A percentile compares a stretch with the other conserved stretches of the same genome.
phyloP scores from a whole-genome alignment of 129 eudicot species.

The Helianthus annuus region HanXRQr2.0-SUNRISE NC_035442.2:108187377-108187876 shows the following conservation, averaged over 20 bases:
- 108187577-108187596: constrained; percentile 59
- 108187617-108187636: constrained; percentile 52
- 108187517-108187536: constrained; percentile 58
- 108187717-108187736: constrained; percentile 43
- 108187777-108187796: constrained; percentile 66
- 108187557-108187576: constrained; percentile 54
- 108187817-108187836: constrained; percentile 55
- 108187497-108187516: constrained; percentile 60
- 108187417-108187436: neutral
- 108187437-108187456: neutral
- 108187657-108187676: constrained; percentile 60
- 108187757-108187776: constrained; percentile 59
- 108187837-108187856: constrained; percentile 66
- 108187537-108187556: constrained; percentile 64
- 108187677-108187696: constrained; percentile 56
- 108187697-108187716: constrained; percentile 36
- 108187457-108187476: constrained; percentile 50
- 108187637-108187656: constrained; percentile 58
- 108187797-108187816: constrained; percentile 60
- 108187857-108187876: constrained; percentile 65
- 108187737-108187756: constrained; percentile 53
- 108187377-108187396: constrained; percentile 57
- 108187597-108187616: constrained; percentile 67
- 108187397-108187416: constrained; percentile 30
- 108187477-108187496: constrained; percentile 62